Evolutionary conservation across 768 basidiomycete species (phyloP).

Genomic region (Lactarius trivialis): DNA sequence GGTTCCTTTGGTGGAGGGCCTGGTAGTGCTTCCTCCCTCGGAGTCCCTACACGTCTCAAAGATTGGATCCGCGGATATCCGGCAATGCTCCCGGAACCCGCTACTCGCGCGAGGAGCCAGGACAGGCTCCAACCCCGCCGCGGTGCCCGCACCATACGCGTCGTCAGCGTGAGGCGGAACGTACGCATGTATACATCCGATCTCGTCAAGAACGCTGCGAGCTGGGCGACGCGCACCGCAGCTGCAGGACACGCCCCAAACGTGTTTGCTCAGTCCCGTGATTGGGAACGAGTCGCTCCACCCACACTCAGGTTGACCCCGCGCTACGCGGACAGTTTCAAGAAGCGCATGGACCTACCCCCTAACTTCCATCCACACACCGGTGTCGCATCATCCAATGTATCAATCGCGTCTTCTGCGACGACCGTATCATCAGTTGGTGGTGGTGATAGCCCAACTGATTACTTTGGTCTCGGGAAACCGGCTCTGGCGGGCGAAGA

Average conservation of each 20-base stretch:
- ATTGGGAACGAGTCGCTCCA: constrained; percentile 72
- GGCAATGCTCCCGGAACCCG: constrained; percentile 52
- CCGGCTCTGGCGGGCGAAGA: constrained; percentile 46
- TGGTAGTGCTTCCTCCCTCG: constrained; percentile 48
- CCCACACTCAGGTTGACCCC: constrained; percentile 53
- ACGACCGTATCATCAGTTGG: constrained; percentile 13
- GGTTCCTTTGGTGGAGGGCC: constrained; percentile 34
- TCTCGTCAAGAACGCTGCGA: constrained; percentile 58
- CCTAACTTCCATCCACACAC: constrained; percentile 49
- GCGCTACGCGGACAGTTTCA: constrained; percentile 67
- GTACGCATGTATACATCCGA: constrained; percentile 87
- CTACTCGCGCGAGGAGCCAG: constrained; percentile 40
- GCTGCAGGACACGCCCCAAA: constrained; percentile 30
- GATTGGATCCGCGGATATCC: constrained; percentile 92
- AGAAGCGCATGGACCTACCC: constrained; percentile 70
- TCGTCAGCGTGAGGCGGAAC: constrained; percentile 70
- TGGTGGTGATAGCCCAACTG: constrained; percentile 19
- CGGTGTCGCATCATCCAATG: constrained; percentile 27
- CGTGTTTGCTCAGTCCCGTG: constrained; percentile 55
- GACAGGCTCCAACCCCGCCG: constrained; percentile 58
- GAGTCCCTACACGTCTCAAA: constrained; percentile 79
- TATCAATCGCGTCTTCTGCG: constrained; percentile 31
- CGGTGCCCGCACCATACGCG: constrained; percentile 70
- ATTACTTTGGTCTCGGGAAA: constrained; percentile 29
- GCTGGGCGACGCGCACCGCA: constrained; percentile 39